phyloP scores from a whole-genome alignment of 371 early-diverging fungal genomes.

The Parasitella parasitica region DNA sequence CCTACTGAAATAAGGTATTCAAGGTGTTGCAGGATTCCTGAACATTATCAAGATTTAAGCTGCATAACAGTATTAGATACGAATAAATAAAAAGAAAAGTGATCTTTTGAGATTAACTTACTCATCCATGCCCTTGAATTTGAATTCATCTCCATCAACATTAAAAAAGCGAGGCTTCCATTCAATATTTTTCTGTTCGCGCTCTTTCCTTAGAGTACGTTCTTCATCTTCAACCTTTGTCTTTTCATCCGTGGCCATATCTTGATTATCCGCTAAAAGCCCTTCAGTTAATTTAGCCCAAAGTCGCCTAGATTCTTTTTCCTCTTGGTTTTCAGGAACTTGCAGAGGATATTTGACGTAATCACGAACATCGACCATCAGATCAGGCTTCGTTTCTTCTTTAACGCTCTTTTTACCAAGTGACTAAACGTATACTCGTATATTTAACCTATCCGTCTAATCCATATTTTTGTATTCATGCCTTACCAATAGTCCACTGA shows the following conservation, averaged over 20 bases:
- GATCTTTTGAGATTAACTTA: not conserved
- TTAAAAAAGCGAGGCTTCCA: slow-evolving; percentile 59
- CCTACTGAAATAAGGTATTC: not conserved
- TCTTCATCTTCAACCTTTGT: slow-evolving; percentile 80
- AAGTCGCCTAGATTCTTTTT: slow-evolving; percentile 20
- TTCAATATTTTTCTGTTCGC: slow-evolving; percentile 50
- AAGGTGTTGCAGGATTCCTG: not conserved
- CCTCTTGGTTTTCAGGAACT: slow-evolving; percentile 20
- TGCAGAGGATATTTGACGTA: slow-evolving; percentile 6
- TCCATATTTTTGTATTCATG: no score
- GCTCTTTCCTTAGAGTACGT: slow-evolving; percentile 59
- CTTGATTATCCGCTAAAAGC: slow-evolving; percentile 61
- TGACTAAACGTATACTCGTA: no score
- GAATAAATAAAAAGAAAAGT: not conserved
- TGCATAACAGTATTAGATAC: not conserved
- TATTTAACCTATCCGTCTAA: no score
- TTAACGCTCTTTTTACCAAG: not conserved
- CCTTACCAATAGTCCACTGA: slow-evolving; percentile 14
- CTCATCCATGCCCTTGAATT: slow-evolving; percentile 18
- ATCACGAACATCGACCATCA: slow-evolving; percentile 18
- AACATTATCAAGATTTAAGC: slow-evolving; percentile 5
- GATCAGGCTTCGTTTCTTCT: slow-evolving; percentile 5
- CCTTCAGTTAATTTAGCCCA: slow-evolving; percentile 83
- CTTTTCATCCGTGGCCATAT: slow-evolving; percentile 81
- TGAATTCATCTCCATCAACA: slow-evolving; percentile 22